Conservation (phyloP, 129 eudicot genomes). For the Centrapalus pauciflorus region DNA sequence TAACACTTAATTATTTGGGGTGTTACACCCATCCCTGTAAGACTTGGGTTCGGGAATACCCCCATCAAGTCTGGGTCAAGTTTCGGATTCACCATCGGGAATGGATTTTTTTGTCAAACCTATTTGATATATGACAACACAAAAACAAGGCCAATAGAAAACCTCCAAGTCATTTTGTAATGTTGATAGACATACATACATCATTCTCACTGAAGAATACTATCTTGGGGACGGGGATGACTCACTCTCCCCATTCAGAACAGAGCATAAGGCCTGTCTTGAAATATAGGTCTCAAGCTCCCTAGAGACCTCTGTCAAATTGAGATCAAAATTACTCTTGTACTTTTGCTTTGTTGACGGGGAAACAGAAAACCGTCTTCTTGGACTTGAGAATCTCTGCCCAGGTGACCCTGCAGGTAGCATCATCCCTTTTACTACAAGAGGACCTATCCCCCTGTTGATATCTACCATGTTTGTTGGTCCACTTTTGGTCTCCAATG, state of each 20-base stretch:
- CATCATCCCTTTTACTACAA: slow-evolving; percentile 29
- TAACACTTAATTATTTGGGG: no score
- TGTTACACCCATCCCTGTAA: no score
- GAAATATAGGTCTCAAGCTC: slow-evolving; percentile 89
- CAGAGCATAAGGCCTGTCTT: slow-evolving; percentile 78
- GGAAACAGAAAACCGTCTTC: slow-evolving; percentile 75
- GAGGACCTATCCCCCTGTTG: slow-evolving; percentile 30
- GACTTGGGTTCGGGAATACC: no score
- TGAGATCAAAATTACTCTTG: slow-evolving; percentile 70
- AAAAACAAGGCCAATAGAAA: no score
- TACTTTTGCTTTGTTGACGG: slow-evolving; percentile 64
- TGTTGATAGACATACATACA: no score
- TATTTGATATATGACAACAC: no score
- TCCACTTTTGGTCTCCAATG: slow-evolving; percentile 68
- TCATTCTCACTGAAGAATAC: no score
- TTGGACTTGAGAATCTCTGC: slow-evolving; percentile 67
- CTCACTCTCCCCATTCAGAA: slow-evolving; percentile 54
- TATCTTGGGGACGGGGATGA: slow-evolving; percentile 62
- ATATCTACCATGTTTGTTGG: slow-evolving; percentile 39
- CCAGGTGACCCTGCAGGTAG: slow-evolving; percentile 45
- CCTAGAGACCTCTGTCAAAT: slow-evolving; percentile 71
- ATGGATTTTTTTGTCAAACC: no score
- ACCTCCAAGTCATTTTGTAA: no score
- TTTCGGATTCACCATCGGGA: no score
- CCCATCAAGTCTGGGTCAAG: no score